Percentiles rank a stretch among this genome's conserved stretches.
phyloP scores from a whole-genome alignment of 2,329 filamentous ascomycete species.

The Fusarium brevicatenulatum region DNA sequence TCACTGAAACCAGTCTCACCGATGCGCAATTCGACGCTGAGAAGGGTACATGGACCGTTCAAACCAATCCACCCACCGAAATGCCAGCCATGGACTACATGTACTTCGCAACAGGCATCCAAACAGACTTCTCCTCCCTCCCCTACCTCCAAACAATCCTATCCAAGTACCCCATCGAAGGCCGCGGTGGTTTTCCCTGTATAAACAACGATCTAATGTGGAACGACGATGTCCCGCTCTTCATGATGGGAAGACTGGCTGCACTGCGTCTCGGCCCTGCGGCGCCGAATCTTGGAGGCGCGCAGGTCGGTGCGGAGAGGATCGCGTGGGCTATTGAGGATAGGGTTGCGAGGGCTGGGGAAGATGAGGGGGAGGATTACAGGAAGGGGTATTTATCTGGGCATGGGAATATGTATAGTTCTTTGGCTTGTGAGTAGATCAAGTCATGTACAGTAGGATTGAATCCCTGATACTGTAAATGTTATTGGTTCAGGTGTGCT shows the following conservation, averaged over 20 bases:
- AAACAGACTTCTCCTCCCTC: constrained; percentile 69
- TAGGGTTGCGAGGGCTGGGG: constrained; percentile 46
- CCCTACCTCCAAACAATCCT: constrained; percentile 70
- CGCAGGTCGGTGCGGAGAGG: constrained; percentile 76
- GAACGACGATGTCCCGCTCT: constrained; percentile 77
- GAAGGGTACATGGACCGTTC: constrained; percentile 52
- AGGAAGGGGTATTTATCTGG: constrained; percentile 48
- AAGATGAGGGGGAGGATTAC: constrained; percentile 20
- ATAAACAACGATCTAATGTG: constrained; percentile 82
- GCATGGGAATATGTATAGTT: constrained; percentile 51
- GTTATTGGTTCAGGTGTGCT: background rate
- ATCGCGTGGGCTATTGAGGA: constrained; percentile 77
- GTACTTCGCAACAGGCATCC: constrained; percentile 79
- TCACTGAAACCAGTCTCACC: constrained; percentile 66
- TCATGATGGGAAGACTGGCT: constrained; percentile 75
- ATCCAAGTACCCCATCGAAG: constrained; percentile 68
- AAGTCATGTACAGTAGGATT: no score
- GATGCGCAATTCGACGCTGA: constrained; percentile 61
- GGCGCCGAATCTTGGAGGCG: constrained; percentile 78
- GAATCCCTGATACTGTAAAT: no score
- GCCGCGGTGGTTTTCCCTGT: constrained; percentile 74
- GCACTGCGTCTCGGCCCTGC: constrained; percentile 76
- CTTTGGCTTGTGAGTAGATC: constrained; percentile 39
- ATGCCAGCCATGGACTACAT: constrained; percentile 73
- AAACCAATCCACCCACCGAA: constrained; percentile 62